phyloP scores from a whole-genome alignment of 345 rosid species.

The Pistacia atlantica region DNA sequence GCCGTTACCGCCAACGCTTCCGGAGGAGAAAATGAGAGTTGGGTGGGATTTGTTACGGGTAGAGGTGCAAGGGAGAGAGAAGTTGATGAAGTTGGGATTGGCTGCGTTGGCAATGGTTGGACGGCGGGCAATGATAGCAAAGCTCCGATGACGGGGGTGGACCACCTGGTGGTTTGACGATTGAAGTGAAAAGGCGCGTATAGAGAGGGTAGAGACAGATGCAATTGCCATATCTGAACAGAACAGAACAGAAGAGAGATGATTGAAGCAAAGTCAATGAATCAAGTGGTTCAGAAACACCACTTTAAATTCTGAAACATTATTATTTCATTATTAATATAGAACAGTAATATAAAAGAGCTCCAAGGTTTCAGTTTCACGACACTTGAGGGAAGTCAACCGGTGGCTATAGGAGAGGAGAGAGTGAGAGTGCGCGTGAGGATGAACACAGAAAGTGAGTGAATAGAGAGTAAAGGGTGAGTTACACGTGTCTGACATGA shows the following conservation, averaged over 20 bases:
- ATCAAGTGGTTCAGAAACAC: not conserved
- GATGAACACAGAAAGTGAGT: not conserved
- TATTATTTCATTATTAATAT: too few relatives aligned
- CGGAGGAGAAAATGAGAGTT: slow-evolving; percentile 30
- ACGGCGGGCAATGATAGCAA: slow-evolving; percentile 16
- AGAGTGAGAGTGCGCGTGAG: not conserved
- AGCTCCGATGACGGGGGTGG: slow-evolving; percentile 20
- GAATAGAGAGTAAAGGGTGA: not conserved
- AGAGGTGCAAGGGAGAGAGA: slow-evolving; percentile 15
- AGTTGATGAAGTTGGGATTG: slow-evolving; percentile 15
- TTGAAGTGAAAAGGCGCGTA: slow-evolving; percentile 24
- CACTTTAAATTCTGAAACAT: too few relatives aligned
- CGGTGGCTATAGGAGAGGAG: not conserved
- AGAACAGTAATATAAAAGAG: too few relatives aligned
- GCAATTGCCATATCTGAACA: slow-evolving; percentile 30
- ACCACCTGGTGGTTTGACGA: slow-evolving; percentile 1
- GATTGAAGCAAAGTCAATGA: not conserved
- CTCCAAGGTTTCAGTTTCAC: too few relatives aligned
- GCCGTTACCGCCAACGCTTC: slow-evolving; percentile 29
- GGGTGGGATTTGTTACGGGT: slow-evolving; percentile 7
- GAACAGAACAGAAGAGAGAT: not conserved
- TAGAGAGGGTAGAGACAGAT: slow-evolving; percentile 30
- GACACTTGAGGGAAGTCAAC: not conserved
- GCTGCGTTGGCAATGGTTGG: slow-evolving; percentile 3
- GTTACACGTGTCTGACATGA: not conserved